phyloP scores from a whole-genome alignment of 75 land plant genomes.

The Cryptomeria japonica region DNA sequence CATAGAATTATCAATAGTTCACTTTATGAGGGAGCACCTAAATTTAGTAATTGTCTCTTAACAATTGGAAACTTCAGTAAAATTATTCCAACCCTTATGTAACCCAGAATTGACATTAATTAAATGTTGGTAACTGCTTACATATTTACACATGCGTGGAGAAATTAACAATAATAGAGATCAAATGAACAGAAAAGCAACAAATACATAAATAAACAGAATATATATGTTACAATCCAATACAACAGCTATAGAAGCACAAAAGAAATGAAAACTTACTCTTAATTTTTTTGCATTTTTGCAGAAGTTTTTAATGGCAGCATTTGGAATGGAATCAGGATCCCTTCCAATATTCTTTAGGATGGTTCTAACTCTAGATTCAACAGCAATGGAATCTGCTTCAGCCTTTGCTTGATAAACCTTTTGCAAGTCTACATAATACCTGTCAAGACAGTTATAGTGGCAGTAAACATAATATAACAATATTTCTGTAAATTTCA shows the following conservation, averaged over 20 bases:
- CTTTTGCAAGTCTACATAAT: slow-evolving; percentile 78
- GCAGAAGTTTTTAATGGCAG: slow-evolving; percentile 80
- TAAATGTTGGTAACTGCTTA: neutral
- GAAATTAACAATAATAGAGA: neutral
- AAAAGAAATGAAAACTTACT: slow-evolving; percentile 38
- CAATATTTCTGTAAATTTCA: neutral
- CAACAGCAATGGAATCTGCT: slow-evolving; percentile 69
- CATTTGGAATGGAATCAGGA: slow-evolving; percentile 66
- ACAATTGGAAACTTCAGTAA: neutral
- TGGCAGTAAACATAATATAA: neutral
- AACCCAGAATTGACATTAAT: neutral
- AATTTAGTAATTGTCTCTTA: no score
- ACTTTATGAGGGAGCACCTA: neutral
- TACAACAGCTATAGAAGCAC: neutral
- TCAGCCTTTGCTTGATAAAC: slow-evolving; percentile 95
- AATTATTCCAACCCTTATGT: neutral
- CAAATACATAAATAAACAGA: neutral
- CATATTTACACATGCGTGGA: neutral
- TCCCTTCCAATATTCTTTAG: slow-evolving; percentile 85
- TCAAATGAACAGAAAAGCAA: neutral
- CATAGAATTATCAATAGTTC: neutral
- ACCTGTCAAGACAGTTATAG: slow-evolving; percentile 37
- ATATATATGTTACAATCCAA: neutral
- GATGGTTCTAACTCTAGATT: slow-evolving; percentile 55
- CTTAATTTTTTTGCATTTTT: slow-evolving; percentile 82